Base-by-base conservation (phyloP, 1,139 yeast species). In the Yamadazyma sp. region DNA sequence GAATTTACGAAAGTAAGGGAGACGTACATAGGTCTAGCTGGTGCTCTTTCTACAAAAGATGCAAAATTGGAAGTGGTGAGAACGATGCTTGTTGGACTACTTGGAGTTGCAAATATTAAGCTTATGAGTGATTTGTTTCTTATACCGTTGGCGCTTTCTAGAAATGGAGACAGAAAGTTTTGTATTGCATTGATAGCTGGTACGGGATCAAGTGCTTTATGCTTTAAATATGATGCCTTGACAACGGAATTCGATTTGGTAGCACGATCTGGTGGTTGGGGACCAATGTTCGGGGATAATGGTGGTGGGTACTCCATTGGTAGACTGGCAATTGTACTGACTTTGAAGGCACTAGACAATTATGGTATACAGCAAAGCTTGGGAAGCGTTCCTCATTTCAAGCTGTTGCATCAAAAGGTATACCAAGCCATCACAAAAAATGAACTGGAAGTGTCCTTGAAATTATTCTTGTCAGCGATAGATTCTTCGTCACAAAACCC, bases 241-340 rank as follows among this genome's bases (percentile, higher is more conserved):
- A 16, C n/a, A 15, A n/a, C 22, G 4, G 28, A 30, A 2, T 15
- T 40, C 15, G 22, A 28, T 12, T 34, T 40, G 16, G 5, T 40
- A 18, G 40, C 33, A 6, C 9, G 41, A 27, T 40, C 40, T 18
- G 43, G 43, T 13, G 43, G 43, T 2, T 40, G 38, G 38, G 43
- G 43, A 2, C 34, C 43, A 2, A 32, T 37, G 10, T 40, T 40
- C 30, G 43, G 43, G n/a, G 43, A 40, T 28, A 15, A 38, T 24
- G 43, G 43, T 3, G 43, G 35, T 27, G 43, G 43, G 10, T 40
- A 40, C 31, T 28, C 36, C 3, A 37, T 40, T n/a, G 43, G 43
- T 4, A 33, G 35, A 23, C 29, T 30, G 11, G 16, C 26, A 6
- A 37, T 40, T 6, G 26, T 14, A n/a, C 22, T 36, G 6, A 40